phyloP scores from a whole-genome alignment of 2,329 filamentous ascomycete species.

The Arthrinium puccinioides region DNA sequence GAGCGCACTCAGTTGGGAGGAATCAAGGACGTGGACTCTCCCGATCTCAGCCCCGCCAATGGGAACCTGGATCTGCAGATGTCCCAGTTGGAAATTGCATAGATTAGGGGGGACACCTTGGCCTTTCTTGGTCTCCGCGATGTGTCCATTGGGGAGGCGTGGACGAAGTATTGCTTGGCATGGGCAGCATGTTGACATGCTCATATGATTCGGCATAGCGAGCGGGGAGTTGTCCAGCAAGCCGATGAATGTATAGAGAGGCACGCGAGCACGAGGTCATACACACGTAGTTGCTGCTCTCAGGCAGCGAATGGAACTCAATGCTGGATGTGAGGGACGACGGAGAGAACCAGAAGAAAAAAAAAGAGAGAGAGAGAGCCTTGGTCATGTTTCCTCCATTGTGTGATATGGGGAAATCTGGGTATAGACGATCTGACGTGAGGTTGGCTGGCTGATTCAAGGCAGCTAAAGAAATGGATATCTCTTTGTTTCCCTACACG shows the following conservation, averaged over 20 bases:
- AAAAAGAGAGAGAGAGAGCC: not conserved
- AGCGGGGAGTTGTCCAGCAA: conserved; percentile 1
- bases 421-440: not conserved
- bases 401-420: not conserved
- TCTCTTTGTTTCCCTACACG: conserved; percentile 4
- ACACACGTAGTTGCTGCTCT: too few species aligned
- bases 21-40: conserved; percentile 1
- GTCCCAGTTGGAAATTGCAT: conserved; percentile 3
- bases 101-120: conserved; percentile 2
- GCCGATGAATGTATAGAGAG: too few species aligned
- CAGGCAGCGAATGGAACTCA: not conserved
- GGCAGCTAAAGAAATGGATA: conserved; percentile 1
- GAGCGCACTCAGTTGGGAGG: not conserved
- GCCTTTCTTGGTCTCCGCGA: not conserved
- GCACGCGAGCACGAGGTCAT: too few species aligned
- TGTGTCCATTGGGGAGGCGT: not conserved
- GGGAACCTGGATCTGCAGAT: not conserved
- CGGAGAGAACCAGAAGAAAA: not conserved
- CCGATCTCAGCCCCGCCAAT: not conserved
- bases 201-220: conserved; percentile 4
- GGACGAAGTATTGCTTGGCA: not conserved
- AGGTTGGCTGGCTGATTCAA: not conserved
- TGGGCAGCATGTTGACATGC: conserved; percentile 1
- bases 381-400: not conserved
- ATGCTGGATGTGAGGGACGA: not conserved